Base-by-base conservation (phyloP, 768 basidiomycete genomes). In the Hygrocybe coccinea region DNA sequence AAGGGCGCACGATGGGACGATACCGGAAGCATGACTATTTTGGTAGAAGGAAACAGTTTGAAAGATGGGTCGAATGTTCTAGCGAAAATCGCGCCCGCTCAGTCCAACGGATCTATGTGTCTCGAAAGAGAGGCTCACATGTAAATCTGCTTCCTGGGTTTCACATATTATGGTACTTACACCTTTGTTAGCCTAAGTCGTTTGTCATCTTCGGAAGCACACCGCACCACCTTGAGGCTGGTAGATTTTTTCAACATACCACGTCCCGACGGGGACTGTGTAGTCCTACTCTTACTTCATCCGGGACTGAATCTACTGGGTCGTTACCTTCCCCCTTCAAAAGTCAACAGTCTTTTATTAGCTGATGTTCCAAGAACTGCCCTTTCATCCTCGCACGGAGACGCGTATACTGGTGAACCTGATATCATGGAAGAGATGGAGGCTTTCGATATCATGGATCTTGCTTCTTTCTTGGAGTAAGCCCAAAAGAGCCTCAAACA, bases 401-500 rank as follows among this genome's bases (percentile, higher is more conserved):
- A 84, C 58, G 66, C 75, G 12, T 77, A 71, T 5, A 67, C 73
- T 12, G 77, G 79, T 54, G 80, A 80, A 50, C 65, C 70, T 2
- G 74, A 76, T 48, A 55, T 73, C 44, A 65, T 72, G 46, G 83
- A 82, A 52, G 82, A 80, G 53, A 74, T 80, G 68, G 83, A 81
- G 59, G 76, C 74, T 7, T 81, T 81, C 49, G 85, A 86, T 63
- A 79, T 86, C 50, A 87, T 89, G 84, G 87, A 89, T 65, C 71
- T 89, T 15, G 86, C 86, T 12, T 81, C 85, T 0, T 89, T 88
- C 68, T 74, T 89, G 2, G 86, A 89, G 85, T 86, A 60, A 55
- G 81, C 65, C 11, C 37, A 37, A 3, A 25, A 39, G 33, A 47
- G 25, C n/a, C 12, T 21, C 33, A n/a, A 37, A 51, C 25, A 10